Conservation (phyloP, 306 rosid species). For the Citrullus colocynthis region DNA sequence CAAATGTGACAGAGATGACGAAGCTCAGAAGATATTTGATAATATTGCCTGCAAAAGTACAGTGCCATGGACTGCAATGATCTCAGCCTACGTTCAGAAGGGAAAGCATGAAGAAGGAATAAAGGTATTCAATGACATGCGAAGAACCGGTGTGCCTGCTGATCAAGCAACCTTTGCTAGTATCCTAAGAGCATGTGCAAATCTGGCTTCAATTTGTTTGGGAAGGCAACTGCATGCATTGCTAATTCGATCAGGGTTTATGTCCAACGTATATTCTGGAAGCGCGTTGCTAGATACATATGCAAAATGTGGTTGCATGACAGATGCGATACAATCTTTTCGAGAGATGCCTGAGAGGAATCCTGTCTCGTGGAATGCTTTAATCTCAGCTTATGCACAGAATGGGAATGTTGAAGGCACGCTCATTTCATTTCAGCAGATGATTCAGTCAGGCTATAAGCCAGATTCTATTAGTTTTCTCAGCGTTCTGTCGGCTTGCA, state of each 20-base stretch:
- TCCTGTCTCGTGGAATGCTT: conserved; percentile 73
- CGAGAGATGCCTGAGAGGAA: conserved; percentile 74
- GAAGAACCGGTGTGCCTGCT: conserved; percentile 27
- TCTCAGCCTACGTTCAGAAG: conserved; percentile 60
- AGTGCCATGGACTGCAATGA: conserved; percentile 87
- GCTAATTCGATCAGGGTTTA: conserved; percentile 44
- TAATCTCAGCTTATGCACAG: conserved; percentile 77
- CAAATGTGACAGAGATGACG: conserved; percentile 59
- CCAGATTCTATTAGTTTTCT: conserved; percentile 85
- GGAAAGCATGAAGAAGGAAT: conserved; percentile 61
- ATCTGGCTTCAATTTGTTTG: conserved; percentile 46
- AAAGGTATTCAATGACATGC: conserved; percentile 51
- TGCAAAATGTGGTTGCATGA: conserved; percentile 85
- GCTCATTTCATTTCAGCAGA: conserved; percentile 47
- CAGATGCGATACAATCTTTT: conserved; percentile 51
- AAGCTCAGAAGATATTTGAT: conserved; percentile 48
- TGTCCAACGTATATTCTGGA: conserved; percentile 67
- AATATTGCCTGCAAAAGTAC: conserved; percentile 39
- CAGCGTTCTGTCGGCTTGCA: conserved; percentile 59
- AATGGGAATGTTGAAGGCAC: conserved; percentile 58
- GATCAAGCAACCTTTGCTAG: conserved; percentile 85
- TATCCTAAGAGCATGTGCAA: conserved; percentile 58
- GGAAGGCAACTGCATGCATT: conserved; percentile 68
- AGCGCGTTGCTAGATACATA: conserved; percentile 90
- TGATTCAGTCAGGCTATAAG: conserved; percentile 58